Evolutionary conservation across 129 eudicot species (phyloP), one percentile per base, ranked within the genome.

Genomic region (Flaveria trinervia): DNA sequence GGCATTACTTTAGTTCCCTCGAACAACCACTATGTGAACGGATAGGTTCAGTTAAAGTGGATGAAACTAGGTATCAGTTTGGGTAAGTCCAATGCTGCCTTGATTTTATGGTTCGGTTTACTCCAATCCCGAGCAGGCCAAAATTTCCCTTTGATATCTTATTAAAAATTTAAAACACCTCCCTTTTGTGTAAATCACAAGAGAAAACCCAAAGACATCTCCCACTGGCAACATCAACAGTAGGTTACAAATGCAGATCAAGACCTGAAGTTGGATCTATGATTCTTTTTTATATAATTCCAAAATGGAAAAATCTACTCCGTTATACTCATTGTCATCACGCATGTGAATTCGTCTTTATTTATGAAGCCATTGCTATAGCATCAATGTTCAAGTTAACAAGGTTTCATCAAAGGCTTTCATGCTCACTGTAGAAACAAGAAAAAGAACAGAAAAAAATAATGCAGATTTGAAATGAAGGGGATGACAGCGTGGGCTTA

Each of bases 111-210:
- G 64, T 56, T 56, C 7, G 57, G 20, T 45, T 60, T 60, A 60
- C 66, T 25, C 39, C 66, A 60, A 26, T 4, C 17, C n/a, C n/a
- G 1, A 25, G 11, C 66, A 60, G 26, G 39, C 66, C 7, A 8
- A 25, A 7, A 36, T 36, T 36, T 36, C 41, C 67, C 39, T 25
- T 60, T 60, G 41, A 25, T 60, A 13, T 11, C 12, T 60, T 23
- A 12, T 25, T 39, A 36, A 60, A 33, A 22, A 60, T 60, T 60
- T 15, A 57, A 0, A 28, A 57, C 66, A 3, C 16, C 7, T 55
- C 39, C 30, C 66, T 60, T 60, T 60, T n/a, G 25, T 60, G 66
- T 60, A 60, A 36, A 60, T 60, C 36, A 60, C 39, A 60, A 22
- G 23, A 17, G 28, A 26, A 18, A 56, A 56, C 20, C 30, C 64